Conservation (phyloP, 345 rosid species). For the Salix arbutifolia region DNA sequence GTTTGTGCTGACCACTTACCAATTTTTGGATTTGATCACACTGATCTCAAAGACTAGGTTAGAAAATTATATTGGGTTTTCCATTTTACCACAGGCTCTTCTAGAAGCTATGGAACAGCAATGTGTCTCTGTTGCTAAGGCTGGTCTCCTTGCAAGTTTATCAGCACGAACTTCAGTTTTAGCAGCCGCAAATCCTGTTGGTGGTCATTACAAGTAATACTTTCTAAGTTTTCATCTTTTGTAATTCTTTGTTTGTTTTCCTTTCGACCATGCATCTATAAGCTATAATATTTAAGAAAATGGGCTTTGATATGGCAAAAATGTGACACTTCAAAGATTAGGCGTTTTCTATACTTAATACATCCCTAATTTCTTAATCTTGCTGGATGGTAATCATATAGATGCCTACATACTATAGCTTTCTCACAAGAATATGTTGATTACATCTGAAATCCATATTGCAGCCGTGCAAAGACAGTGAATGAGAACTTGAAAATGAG, state of each 20-base stretch:
- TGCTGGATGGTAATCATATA: not conserved
- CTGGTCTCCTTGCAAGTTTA: constrained; percentile 94
- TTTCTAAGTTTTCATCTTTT: constrained; percentile 6
- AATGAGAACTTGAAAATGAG: constrained; percentile 96
- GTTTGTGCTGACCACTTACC: constrained; percentile 32
- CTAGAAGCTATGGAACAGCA: constrained; percentile 99
- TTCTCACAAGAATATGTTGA: not conserved
- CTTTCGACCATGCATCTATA: not conserved
- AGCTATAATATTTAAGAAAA: not conserved
- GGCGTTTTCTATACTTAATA: not conserved
- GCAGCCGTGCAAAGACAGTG: constrained; percentile 98
- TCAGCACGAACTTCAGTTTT: constrained; percentile 94
- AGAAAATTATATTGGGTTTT: constrained; percentile 17
- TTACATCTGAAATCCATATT: constrained; percentile 35
- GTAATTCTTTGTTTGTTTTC: not conserved
- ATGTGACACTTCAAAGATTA: not conserved
- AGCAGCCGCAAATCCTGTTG: constrained; percentile 98
- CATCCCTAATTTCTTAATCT: not conserved
- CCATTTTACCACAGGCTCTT: constrained; percentile 54
- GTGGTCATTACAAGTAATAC: constrained; percentile 92
- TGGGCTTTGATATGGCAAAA: not conserved
- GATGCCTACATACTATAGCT: not conserved
- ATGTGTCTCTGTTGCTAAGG: constrained; percentile 97
- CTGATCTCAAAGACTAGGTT: constrained; percentile 12
- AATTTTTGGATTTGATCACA: constrained; percentile 12